Evolutionary conservation across 371 early-diverging fungal species (phyloP).

Genomic region (Apophysomyces trapeziformis): DNA sequence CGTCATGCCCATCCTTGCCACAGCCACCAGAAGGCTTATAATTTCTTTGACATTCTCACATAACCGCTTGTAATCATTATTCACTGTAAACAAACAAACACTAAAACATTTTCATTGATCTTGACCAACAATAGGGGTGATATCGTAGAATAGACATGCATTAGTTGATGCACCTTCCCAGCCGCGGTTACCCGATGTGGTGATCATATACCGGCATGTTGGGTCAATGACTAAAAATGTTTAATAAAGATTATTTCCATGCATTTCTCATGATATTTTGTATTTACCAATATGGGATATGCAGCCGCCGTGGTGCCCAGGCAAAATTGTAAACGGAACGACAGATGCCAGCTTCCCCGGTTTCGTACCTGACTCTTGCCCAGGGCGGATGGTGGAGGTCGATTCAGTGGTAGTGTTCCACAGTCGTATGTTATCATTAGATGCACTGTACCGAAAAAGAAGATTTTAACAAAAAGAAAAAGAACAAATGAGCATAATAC

Average conservation of each 20-base stretch:
- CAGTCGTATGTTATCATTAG: constrained; percentile 90
- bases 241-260: not conserved
- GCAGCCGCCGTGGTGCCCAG: constrained; percentile 69
- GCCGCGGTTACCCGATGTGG: constrained; percentile 89
- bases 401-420: constrained; percentile 74
- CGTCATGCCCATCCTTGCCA: constrained; percentile 1
- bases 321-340: constrained; percentile 52
- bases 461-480: no score
- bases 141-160: constrained; percentile 83
- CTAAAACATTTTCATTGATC: constrained; percentile 6
- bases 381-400: constrained; percentile 38
- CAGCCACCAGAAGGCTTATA: constrained; percentile 9
- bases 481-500: not conserved
- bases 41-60: not conserved
- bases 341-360: constrained; percentile 29
- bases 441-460: constrained; percentile 65
- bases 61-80: constrained; percentile 1
- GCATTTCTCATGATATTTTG: not conserved
- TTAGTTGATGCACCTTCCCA: constrained; percentile 91
- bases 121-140: constrained; percentile 35
- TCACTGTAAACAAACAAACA: not conserved
- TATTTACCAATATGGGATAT: constrained; percentile 78
- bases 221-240: constrained; percentile 65
- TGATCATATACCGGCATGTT: constrained; percentile 79
- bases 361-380: constrained; percentile 26